phyloP scores from a whole-genome alignment of 2,329 filamentous ascomycete genomes.

The Calycina marina region DNA sequence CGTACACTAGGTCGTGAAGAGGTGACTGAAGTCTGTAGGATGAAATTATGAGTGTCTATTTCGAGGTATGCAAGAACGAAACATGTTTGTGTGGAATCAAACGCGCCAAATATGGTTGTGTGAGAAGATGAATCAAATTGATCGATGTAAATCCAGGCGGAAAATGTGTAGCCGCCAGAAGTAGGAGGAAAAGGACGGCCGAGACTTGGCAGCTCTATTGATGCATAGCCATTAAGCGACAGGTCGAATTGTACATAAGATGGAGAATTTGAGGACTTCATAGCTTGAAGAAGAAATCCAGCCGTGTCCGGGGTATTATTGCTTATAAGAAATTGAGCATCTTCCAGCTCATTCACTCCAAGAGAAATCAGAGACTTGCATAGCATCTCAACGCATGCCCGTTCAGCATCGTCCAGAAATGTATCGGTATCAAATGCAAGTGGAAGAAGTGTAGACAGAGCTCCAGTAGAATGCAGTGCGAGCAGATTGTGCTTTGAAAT shows the following conservation, averaged over 20 bases:
- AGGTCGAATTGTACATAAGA: conserved; percentile 91
- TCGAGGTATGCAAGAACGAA: conserved; percentile 91
- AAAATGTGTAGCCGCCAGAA: conserved; percentile 75
- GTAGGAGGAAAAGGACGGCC: conserved; percentile 74
- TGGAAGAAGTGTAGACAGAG: conserved; percentile 51
- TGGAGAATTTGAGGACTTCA: conserved; percentile 61
- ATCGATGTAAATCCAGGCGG: conserved; percentile 80
- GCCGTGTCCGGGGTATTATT: conserved; percentile 38
- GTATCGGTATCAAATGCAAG: conserved; percentile 41
- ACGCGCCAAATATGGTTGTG: conserved; percentile 91
- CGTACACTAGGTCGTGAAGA: conserved; percentile 78
- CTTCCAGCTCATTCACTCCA: conserved; percentile 66
- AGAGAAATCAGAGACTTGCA: conserved; percentile 57
- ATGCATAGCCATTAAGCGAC: conserved; percentile 73
- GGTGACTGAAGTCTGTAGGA: conserved; percentile 86
- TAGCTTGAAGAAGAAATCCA: conserved; percentile 59
- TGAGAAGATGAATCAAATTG: conserved; percentile 72
- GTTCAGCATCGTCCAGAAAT: conserved; percentile 38
- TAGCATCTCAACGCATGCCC: conserved; percentile 45
- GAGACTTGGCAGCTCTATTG: conserved; percentile 77
- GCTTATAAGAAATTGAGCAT: conserved; percentile 60
- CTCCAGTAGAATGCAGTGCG: conserved; percentile 56
- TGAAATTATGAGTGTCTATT: conserved; percentile 84
- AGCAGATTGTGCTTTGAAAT: conserved; percentile 58
- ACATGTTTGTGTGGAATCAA: conserved; percentile 81